Percentiles rank a stretch among this genome's conserved stretches.
phyloP scores from a whole-genome alignment of 371 early-diverging fungal genomes.

The Actinomucor elegans region DNA sequence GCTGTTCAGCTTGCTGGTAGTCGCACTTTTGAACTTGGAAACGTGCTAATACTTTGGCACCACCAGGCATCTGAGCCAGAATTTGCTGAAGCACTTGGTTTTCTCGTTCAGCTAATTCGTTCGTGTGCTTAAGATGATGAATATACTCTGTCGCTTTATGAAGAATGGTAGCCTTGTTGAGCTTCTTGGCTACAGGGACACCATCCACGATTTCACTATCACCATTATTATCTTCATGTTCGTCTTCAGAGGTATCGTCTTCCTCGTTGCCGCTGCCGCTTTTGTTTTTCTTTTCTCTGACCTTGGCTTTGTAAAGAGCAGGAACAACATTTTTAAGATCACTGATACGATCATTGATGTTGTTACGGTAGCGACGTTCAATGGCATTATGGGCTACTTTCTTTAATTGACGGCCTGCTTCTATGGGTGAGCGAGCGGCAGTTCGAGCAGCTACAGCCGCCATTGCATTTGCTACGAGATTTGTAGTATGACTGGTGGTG shows the following conservation, averaged over 20 bases:
- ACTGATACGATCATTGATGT: conserved; percentile 86
- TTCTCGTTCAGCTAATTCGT: conserved; percentile 49
- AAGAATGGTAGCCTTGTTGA: conserved; percentile 87
- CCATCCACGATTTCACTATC: conserved; percentile 61
- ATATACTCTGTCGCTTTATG: conserved; percentile 87
- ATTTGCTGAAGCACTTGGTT: conserved; percentile 48
- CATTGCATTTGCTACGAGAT: background rate
- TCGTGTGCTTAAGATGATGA: conserved; percentile 59
- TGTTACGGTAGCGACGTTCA: conserved; percentile 87
- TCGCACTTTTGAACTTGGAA: conserved; percentile 28
- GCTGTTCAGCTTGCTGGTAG: conserved; percentile 18
- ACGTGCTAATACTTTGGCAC: conserved; percentile 30
- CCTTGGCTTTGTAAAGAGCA: conserved; percentile 59
- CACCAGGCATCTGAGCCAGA: conserved; percentile 54
- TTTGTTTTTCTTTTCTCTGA: conserved; percentile 22
- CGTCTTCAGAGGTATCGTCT: conserved; percentile 24
- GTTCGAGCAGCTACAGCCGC: background rate
- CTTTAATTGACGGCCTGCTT: conserved; percentile 40
- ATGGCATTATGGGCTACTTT: conserved; percentile 91
- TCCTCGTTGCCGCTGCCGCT: conserved; percentile 27
- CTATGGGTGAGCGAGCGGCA: background rate
- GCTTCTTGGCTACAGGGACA: conserved; percentile 66
- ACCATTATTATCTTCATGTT: conserved; percentile 50
- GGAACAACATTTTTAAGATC: conserved; percentile 83
- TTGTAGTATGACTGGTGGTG: background rate